A percentile compares a stretch with the other conserved stretches of the same genome.
Conservation (phyloP, 192 early-diverging fungal genomes). For the Backusella sp. region DNA sequence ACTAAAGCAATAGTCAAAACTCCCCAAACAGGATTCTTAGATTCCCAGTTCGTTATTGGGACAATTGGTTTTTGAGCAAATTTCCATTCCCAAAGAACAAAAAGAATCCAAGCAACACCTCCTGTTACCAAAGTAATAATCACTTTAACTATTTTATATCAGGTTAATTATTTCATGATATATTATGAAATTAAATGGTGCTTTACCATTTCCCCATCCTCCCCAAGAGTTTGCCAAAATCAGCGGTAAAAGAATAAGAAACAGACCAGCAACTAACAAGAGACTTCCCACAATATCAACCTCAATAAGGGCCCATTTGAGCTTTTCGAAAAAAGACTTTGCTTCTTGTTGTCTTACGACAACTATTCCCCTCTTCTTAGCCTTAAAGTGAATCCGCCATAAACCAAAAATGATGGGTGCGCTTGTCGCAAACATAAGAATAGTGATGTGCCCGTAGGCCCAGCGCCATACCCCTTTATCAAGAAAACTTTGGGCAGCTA, state of each 20-base stretch:
- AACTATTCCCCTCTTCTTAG: background rate
- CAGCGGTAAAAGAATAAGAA: constrained; percentile 20
- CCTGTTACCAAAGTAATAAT: constrained; percentile 19
- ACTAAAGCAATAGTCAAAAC: constrained; percentile 14
- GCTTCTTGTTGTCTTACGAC: background rate
- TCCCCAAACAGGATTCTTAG: constrained; percentile 11
- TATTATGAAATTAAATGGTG: background rate
- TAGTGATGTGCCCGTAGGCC: constrained; percentile 14
- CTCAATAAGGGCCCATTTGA: background rate
- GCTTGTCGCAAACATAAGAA: constrained; percentile 7
- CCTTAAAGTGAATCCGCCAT: constrained; percentile 4
- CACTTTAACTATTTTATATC: background rate
- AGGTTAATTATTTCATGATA: background rate
- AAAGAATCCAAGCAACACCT: constrained; percentile 2
- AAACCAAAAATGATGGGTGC: constrained; percentile 16
- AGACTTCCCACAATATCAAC: constrained; percentile 15
- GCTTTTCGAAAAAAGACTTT: background rate
- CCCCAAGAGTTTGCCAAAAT: constrained; percentile 14
- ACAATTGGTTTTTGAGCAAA: constrained; percentile 11
- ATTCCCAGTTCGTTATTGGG: constrained; percentile 10
- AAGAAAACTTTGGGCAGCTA: constrained; percentile 1
- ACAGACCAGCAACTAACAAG: constrained; percentile 14
- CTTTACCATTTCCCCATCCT: constrained; percentile 16
- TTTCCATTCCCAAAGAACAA: constrained; percentile 20
- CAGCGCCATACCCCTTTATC: constrained; percentile 17